Evolutionary conservation across 805 yeast genomes (phyloP).

Genomic region (Metschnikowia sp.): DNA sequence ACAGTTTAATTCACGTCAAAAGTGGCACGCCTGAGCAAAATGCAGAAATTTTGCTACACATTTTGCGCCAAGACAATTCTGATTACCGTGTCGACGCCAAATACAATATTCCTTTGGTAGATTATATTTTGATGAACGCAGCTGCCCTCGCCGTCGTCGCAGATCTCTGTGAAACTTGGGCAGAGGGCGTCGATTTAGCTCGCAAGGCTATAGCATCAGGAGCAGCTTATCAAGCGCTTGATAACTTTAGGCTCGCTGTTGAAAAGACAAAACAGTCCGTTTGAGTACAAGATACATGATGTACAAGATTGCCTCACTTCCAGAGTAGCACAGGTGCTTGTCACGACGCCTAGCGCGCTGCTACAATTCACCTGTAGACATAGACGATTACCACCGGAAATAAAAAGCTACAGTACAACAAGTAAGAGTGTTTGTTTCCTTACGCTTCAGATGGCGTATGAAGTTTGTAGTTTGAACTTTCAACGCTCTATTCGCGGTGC

Average conservation of each 20-base stretch:
- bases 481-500: too few relatives aligned
- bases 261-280: neutral
- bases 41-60: slow-evolving; percentile 53
- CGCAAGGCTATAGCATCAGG: slow-evolving; percentile 66
- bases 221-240: slow-evolving; percentile 57
- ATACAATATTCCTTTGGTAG: slow-evolving; percentile 60
- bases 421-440: too few relatives aligned
- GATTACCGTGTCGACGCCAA: slow-evolving; percentile 42
- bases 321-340: too few relatives aligned
- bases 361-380: too few relatives aligned
- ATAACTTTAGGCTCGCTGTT: slow-evolving; percentile 40
- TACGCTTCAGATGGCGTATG: too few relatives aligned
- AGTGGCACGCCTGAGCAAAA: slow-evolving; percentile 89
- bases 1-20: slow-evolving; percentile 60
- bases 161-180: slow-evolving; percentile 68
- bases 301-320: too few relatives aligned
- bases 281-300: neutral
- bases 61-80: slow-evolving; percentile 43
- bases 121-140: slow-evolving; percentile 86
- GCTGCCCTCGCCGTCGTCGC: slow-evolving; percentile 82
- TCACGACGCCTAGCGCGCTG: too few relatives aligned
- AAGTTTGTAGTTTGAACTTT: too few relatives aligned
- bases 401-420: too few relatives aligned
- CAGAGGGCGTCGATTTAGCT: slow-evolving; percentile 73
- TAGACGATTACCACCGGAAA: too few relatives aligned